Percentiles rank a stretch among this genome's conserved stretches.
These are phyloP conservation scores for Ganoderma sinense DNA, from an alignment of 1,284 basidiomycete genomes.

Conservation along the genomic window DNA sequence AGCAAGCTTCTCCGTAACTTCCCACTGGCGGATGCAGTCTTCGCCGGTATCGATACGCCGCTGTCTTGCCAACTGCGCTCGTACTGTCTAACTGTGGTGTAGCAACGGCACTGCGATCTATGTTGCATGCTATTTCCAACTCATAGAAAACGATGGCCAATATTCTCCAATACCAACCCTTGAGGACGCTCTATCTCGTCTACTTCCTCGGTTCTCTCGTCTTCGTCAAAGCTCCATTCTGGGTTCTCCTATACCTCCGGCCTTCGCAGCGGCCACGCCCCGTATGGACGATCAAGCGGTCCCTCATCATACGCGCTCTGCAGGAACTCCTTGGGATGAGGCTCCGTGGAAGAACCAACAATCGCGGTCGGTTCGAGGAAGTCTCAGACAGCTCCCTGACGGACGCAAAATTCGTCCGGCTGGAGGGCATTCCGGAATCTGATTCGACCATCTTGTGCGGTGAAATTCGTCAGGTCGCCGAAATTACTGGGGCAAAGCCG, in stretches of 20 bases:
- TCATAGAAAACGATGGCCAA: neutral
- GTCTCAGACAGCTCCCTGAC: conserved; percentile 15
- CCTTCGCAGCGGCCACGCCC: conserved; percentile 5
- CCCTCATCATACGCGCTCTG: conserved; percentile 19
- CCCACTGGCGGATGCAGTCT: neutral
- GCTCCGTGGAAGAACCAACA: neutral
- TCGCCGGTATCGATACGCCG: neutral
- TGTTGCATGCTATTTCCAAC: neutral
- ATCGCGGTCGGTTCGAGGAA: conserved; percentile 2
- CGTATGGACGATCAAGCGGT: conserved; percentile 21
- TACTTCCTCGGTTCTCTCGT: conserved; percentile 14
- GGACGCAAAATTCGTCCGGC: conserved; percentile 31
- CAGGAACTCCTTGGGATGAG: conserved; percentile 13
- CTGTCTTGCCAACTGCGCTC: too few species aligned
- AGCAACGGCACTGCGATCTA: neutral
- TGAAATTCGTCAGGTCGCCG: conserved; percentile 29
- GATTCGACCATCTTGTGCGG: conserved; percentile 21
- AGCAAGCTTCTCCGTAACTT: neutral
- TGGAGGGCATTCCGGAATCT: conserved; percentile 18
- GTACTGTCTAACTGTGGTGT: neutral
- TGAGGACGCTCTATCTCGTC: conserved; percentile 16
- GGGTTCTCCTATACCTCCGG: conserved; percentile 17
- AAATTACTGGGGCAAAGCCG: conserved; percentile 35
- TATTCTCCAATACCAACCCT: conserved; percentile 14
- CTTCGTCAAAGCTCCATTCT: conserved; percentile 20